Evolutionary conservation across 495 filamentous ascomycete species (phyloP).

Genomic region (Aspergillus sclerotiicarbonarius): DNA sequence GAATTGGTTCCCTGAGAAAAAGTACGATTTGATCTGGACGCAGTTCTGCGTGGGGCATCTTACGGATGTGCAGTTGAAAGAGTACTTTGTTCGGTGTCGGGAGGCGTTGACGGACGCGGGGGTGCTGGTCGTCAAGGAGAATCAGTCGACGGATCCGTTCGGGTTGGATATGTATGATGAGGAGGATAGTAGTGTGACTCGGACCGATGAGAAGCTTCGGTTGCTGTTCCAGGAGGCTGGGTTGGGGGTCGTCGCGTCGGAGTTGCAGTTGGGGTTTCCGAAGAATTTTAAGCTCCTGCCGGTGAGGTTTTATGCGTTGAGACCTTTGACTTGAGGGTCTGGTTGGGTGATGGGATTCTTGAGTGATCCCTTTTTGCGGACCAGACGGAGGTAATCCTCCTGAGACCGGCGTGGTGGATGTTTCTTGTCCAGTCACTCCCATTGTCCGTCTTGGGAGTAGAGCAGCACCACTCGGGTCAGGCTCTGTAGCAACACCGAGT

Average conservation of each 20-base stretch:
- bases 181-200: conserved; percentile 75
- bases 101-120: conserved; percentile 49
- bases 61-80: conserved; percentile 72
- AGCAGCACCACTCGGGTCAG: too few relatives aligned
- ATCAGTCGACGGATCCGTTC: conserved; percentile 58
- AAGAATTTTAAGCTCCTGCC: conserved; percentile 61
- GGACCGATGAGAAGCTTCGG: conserved; percentile 69
- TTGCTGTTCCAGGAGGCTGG: conserved; percentile 67
- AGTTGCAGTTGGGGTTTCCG: conserved; percentile 75
- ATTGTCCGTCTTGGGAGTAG: too few relatives aligned
- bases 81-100: conserved; percentile 63
- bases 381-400: too few relatives aligned
- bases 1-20: conserved; percentile 61
- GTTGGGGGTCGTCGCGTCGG: conserved; percentile 62
- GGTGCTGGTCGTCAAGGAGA: conserved; percentile 83
- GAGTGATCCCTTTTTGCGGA: too few relatives aligned
- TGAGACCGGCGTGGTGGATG: too few relatives aligned
- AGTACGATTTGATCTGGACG: conserved; percentile 62
- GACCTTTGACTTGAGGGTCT: conserved; percentile 21
- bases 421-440: not conserved
- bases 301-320: conserved; percentile 69
- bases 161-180: conserved; percentile 71
- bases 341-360: not conserved
- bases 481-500: too few relatives aligned
- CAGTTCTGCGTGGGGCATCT: conserved; percentile 95